Conservation (phyloP, 2,329 filamentous ascomycete species). For the Phyllosticta citrichinensis region DNA sequence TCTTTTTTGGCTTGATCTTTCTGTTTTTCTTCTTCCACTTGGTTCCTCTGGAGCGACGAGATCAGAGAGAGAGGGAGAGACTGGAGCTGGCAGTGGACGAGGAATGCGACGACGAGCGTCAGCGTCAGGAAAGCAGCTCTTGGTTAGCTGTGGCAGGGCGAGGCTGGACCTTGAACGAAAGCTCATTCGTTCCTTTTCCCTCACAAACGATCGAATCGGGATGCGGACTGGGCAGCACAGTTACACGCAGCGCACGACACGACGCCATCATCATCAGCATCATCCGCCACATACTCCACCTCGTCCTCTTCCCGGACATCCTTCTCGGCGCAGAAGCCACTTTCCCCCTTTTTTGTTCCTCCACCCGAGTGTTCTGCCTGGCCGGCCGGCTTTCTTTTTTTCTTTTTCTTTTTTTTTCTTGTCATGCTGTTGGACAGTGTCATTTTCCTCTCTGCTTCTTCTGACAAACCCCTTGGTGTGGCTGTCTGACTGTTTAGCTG, state of each 20-base stretch:
- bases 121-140: too few species aligned
- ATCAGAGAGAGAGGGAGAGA: neutral
- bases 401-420: too few species aligned
- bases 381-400: neutral
- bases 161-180: too few species aligned
- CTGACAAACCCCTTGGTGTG: neutral
- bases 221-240: too few species aligned
- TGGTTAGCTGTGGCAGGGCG: too few species aligned
- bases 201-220: too few species aligned
- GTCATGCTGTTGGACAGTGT: neutral
- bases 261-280: too few species aligned
- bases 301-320: neutral
- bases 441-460: neutral
- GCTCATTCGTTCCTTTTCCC: too few species aligned
- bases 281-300: too few species aligned
- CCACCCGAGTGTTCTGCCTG: neutral
- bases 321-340: neutral
- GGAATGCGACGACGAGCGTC: too few species aligned
- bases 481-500: neutral
- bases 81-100: neutral
- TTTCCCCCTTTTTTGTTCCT: neutral
- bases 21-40: neutral
- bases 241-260: too few species aligned
- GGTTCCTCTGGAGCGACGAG: neutral
- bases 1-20: slow-evolving; percentile 15